Percentiles rank a stretch among this genome's conserved stretches.
These are phyloP conservation scores for Solanum okadae DNA, from an alignment of 257 asterid species.

Conservation along the genomic window DNA sequence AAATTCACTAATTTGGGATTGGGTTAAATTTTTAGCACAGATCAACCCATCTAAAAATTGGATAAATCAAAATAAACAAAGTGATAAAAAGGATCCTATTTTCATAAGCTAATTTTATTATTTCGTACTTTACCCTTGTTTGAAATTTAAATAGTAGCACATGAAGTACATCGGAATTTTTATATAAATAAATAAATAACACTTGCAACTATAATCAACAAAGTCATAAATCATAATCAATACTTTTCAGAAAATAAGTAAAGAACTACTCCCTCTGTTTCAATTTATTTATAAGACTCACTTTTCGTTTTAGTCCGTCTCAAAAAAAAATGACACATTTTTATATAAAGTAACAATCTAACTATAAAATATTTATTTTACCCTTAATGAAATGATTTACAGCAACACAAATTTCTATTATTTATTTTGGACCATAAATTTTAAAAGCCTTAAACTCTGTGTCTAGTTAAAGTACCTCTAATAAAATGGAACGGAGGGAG, in stretches of 20 bases:
- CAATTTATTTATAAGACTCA: too few species aligned
- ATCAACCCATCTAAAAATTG: background rate
- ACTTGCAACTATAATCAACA: background rate
- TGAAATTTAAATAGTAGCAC: background rate
- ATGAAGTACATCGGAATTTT: background rate
- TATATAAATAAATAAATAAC: background rate
- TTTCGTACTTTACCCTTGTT: background rate
- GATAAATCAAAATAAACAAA: background rate
- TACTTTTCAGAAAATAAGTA: background rate
- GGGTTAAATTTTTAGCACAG: background rate
- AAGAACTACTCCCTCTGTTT: background rate
- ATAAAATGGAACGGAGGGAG: too few species aligned
- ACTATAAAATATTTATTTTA: too few species aligned
- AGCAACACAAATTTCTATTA: too few species aligned
- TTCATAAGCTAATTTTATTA: background rate
- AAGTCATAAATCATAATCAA: background rate
- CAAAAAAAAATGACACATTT: too few species aligned
- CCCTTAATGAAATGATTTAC: too few species aligned
- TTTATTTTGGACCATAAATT: too few species aligned
- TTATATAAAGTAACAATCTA: too few species aligned
- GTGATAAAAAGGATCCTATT: too few species aligned
- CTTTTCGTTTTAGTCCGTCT: rapidly evolving
- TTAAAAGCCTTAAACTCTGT: too few species aligned
- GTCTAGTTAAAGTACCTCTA: too few species aligned
- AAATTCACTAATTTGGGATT: background rate